Conservation (phyloP, 345 rosid genomes). For the Melaleuca quinquenervia region DNA sequence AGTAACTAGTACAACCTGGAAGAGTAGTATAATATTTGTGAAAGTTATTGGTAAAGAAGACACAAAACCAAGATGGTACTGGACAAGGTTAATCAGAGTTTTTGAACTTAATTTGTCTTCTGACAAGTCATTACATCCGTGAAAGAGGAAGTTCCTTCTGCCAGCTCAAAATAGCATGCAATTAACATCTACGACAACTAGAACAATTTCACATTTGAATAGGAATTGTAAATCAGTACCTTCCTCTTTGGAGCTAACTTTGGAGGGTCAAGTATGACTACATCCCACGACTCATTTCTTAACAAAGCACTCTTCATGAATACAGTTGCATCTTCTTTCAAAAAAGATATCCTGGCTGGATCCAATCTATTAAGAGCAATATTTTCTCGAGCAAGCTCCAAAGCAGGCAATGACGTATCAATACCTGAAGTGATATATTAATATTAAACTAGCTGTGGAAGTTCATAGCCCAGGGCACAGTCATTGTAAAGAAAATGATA, state of each 20-base stretch:
- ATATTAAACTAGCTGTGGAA: not conserved
- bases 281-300: conserved; percentile 76
- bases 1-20: not conserved
- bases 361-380: conserved; percentile 58
- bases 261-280: conserved; percentile 86
- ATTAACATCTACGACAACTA: not conserved
- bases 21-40: not conserved
- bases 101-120: not conserved
- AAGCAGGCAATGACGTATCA: conserved; percentile 74
- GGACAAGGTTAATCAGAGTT: not conserved
- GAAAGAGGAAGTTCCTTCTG: not conserved
- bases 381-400: conserved; percentile 87
- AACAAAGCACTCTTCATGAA: conserved; percentile 74
- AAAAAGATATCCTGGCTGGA: conserved; percentile 44
- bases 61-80: not conserved
- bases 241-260: conserved; percentile 72
- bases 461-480: not conserved
- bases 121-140: not conserved
- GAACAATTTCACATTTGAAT: not conserved
- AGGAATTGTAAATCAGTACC: conserved; percentile 17
- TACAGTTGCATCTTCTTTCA: conserved; percentile 60
- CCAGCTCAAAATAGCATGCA: not conserved
- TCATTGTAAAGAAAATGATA: not conserved
- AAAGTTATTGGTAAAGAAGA: not conserved
- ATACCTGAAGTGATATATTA: conserved; percentile 35